Evolutionary conservation across 1,139 yeast genomes (phyloP).

Genomic region (Blastobotrys aristatus): DNA sequence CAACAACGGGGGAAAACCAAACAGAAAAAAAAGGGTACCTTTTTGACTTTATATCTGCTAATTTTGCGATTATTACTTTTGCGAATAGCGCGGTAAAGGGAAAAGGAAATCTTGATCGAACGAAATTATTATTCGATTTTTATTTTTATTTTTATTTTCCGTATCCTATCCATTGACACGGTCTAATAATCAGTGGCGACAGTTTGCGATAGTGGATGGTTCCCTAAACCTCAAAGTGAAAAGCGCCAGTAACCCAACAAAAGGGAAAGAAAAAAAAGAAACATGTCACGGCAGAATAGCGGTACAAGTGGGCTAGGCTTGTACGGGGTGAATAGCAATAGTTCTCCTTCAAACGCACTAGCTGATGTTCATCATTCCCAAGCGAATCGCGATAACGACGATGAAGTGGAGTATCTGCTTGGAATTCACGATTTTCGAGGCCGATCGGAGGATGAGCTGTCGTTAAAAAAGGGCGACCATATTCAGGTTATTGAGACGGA

Average conservation of each 20-base stretch:
- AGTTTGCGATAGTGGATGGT: no score
- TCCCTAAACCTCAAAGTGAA: no score
- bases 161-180: no score
- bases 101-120: no score
- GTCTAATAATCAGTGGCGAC: no score
- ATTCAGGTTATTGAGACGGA: constrained; percentile 90
- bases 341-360: background rate
- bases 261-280: background rate
- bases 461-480: constrained; percentile 74
- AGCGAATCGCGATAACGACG: background rate
- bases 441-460: constrained; percentile 83
- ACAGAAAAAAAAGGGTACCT: background rate
- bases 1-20: background rate
- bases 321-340: background rate
- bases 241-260: no score
- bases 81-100: no score
- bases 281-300: background rate
- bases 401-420: constrained; percentile 31
- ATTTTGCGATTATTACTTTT: no score
- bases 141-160: no score
- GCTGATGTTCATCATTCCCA: no score
- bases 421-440: constrained; percentile 86
- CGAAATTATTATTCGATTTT: no score
- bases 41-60: background rate
- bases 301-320: constrained; percentile 4